Conservation (phyloP, 2,329 filamentous ascomycete genomes). For the Stagonosporopsis vannaccii region DNA sequence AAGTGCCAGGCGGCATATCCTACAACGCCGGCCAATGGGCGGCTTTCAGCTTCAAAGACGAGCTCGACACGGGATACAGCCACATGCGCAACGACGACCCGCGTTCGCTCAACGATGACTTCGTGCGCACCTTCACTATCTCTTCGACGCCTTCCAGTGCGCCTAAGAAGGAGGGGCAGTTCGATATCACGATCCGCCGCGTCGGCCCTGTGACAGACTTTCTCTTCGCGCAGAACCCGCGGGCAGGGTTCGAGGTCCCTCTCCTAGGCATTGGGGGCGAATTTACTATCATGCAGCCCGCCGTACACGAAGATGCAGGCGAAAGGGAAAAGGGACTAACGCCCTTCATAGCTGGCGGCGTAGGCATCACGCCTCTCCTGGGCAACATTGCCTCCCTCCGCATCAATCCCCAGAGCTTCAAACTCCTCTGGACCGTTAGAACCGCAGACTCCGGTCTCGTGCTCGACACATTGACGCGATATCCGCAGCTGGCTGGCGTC, state of each 20-base stretch:
- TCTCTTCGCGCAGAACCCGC: slow-evolving; percentile 66
- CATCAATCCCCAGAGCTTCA: slow-evolving; percentile 48
- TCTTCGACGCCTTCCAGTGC: slow-evolving; percentile 61
- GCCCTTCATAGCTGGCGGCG: slow-evolving; percentile 76
- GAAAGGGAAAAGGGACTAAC: slow-evolving; percentile 42
- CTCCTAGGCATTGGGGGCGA: slow-evolving; percentile 77
- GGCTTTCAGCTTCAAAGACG: slow-evolving; percentile 73
- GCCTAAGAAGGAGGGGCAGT: slow-evolving; percentile 50
- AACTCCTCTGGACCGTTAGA: slow-evolving; percentile 73
- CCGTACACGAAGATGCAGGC: not conserved
- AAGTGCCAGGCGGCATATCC: slow-evolving; percentile 48
- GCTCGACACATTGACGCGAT: slow-evolving; percentile 62
- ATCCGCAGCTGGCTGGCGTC: slow-evolving; percentile 59
- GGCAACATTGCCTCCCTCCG: slow-evolving; percentile 36
- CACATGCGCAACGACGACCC: slow-evolving; percentile 88
- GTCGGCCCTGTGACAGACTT: slow-evolving; percentile 73
- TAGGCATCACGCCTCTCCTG: slow-evolving; percentile 84
- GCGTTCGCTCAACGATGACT: slow-evolving; percentile 82
- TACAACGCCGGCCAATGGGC: slow-evolving; percentile 80
- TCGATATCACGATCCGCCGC: slow-evolving; percentile 76
- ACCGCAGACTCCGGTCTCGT: slow-evolving; percentile 69
- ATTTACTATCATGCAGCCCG: slow-evolving; percentile 56
- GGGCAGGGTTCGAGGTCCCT: slow-evolving; percentile 66
- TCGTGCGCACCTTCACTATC: slow-evolving; percentile 82
- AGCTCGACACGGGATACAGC: slow-evolving; percentile 75